Evolutionary conservation across 1,284 basidiomycete genomes (phyloP), one percentile per base, ranked within the genome.

Genomic region (Vanrija humicola): DNA sequence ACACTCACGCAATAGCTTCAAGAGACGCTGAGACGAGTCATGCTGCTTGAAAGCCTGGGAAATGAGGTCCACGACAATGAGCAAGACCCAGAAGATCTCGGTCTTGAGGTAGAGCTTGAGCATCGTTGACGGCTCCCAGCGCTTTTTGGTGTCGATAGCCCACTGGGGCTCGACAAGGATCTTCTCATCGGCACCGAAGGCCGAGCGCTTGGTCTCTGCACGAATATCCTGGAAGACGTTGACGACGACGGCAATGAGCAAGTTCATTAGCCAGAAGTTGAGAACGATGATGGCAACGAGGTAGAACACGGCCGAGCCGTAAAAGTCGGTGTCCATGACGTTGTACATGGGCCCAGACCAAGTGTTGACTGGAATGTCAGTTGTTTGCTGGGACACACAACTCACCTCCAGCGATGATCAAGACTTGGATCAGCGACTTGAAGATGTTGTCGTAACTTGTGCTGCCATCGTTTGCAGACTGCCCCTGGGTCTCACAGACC

Each of bases 161-260:
- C 71, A 74, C 23, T 67, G 64, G 0, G 68, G 61, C 48, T 72
- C 66, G 21, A 55, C 55, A 25, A 67, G 28, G 18, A 62, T 48
- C 8, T 58, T 86, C 87, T 81, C 79, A 19, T 83, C 83, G 40
- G 90, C 91, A 53, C 90, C 90, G 70, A 98, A 98, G 0, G 95
- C 95, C 73, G 90, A 94, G 73, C 87, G 88, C 72, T 89, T 86
- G 2, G 94, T 98, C 65, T 90, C 86, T 6, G 86, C 83, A 19
- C 91, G 82, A 59, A 98, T 95, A 15, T 88, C 89, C 23, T 86
- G 86, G 74, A 98, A 98, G 0, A 90, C 92, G 73, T 93, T 91
- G 43, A 93, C 93, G 64, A 98, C 96, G 43, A 98, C 94, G 28
- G 94, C 95, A 56, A 98, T 91, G 72, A 97, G 90, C 56, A 96